phyloP scores from a whole-genome alignment of 345 rosid species.

The Crucihimalaya himalaica region DNA sequence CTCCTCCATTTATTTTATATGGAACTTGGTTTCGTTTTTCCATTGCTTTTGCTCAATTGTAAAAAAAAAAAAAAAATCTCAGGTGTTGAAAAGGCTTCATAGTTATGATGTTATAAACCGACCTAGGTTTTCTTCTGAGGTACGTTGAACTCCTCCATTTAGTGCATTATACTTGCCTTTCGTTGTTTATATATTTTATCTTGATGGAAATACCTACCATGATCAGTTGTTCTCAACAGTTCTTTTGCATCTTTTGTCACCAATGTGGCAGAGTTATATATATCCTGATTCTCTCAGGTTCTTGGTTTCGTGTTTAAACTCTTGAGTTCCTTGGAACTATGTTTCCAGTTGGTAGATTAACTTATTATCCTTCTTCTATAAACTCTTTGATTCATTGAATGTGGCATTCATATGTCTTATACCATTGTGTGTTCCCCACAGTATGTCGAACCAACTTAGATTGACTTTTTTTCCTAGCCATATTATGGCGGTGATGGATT shows the following conservation, averaged over 20 bases:
- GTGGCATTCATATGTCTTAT: not conserved
- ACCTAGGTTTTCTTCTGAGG: slow-evolving; percentile 79
- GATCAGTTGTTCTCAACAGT: not conserved
- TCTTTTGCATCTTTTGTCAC: not conserved
- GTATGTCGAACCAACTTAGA: slow-evolving; percentile 6
- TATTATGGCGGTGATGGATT: slow-evolving; percentile 61
- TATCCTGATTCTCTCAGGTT: not conserved
- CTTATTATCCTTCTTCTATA: not conserved
- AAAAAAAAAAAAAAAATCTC: slow-evolving; percentile 21
- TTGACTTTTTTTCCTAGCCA: slow-evolving; percentile 42
- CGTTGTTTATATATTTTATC: not conserved
- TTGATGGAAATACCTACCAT: not conserved
- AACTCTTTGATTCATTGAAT: slow-evolving; percentile 11
- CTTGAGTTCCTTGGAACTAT: not conserved
- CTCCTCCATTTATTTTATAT: too few relatives aligned
- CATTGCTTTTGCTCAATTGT: not conserved
- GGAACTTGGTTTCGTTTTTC: not conserved
- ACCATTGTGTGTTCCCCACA: slow-evolving; percentile 10
- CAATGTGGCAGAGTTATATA: slow-evolving; percentile 5
- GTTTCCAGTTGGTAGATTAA: slow-evolving; percentile 10
- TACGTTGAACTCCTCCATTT: slow-evolving; percentile 38
- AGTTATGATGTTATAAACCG: slow-evolving; percentile 63
- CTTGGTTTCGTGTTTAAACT: not conserved
- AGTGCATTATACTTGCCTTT: not conserved
- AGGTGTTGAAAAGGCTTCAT: slow-evolving; percentile 85